Evolutionary conservation across 2,329 filamentous ascomycete species (phyloP), one percentile per base, ranked within the genome.

Genomic region (Pestalotiopsis sp.): DNA sequence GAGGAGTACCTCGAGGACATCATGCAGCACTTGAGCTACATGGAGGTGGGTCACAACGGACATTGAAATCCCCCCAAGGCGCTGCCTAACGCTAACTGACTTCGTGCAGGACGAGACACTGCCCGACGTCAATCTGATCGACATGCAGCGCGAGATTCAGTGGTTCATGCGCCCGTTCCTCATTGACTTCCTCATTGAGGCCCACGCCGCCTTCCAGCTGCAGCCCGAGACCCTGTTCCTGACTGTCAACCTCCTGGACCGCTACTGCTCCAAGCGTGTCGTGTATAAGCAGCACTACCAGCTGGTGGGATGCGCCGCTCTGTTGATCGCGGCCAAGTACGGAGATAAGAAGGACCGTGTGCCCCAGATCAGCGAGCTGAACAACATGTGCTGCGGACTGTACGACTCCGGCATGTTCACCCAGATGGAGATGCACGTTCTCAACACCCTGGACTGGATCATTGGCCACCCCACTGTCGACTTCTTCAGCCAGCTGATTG

Each of bases 341-440:
- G 95, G 95, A 69, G 96, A 99, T 83, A 95, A 96, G 86, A 99
- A 99, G 85, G 96, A 99, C 78, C 91, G 95, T 65, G 96, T 99
- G n/a, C 96, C 96, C 4, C 96, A 97, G 73, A 97, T 99, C 79
- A 91, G 94, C 79, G 96, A 99, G 80, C 87, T 99, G 73, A 97
- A 97, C 87, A 97, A 95, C 74, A 98, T 99, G 96, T 99, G 96
- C 88, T 98, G 96, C 83, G 95, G 93, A 49, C 88, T 98, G 52
- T 99, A 99, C 83, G 96, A 99, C 77, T 94, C 97, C 64, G 95
- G 97, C 83, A 99, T 99, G 96, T 99, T 99, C 84, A 95, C 95
- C 12, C 96, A 99, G 82, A 99, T 99, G 96, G 96, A 99, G 84
- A 98, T 97, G 95, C 96, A 99, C 81, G 95, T 99, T 49, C 88